These are phyloP conservation scores for Monosporozyma siamensis DNA, from an alignment of 805 yeast species.

Conservation along the genomic window DNA sequence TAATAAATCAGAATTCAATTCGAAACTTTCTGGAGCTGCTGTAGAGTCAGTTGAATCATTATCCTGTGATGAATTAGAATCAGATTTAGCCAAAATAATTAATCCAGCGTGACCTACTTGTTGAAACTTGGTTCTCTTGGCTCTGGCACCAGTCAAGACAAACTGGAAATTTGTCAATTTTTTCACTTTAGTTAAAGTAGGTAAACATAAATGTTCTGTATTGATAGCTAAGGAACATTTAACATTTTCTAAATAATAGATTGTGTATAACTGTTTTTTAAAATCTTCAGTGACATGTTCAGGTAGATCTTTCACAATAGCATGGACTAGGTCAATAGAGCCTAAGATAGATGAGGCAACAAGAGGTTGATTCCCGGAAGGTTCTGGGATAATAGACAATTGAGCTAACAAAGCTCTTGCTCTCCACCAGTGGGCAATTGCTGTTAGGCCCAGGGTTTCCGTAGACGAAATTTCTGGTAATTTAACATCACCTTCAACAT, in stretches of 20 bases:
- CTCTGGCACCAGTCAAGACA: constrained; percentile 78
- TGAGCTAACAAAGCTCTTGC: constrained; percentile 59
- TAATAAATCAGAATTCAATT: constrained; percentile 64
- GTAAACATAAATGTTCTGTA: constrained; percentile 52
- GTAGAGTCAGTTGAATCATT: constrained; percentile 11
- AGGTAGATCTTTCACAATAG: constrained; percentile 20
- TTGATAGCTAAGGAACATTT: constrained; percentile 53
- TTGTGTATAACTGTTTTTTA: constrained; percentile 34
- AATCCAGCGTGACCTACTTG: constrained; percentile 60
- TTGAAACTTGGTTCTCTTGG: constrained; percentile 80
- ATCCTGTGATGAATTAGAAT: constrained; percentile 1
- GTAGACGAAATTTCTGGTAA: constrained; percentile 18
- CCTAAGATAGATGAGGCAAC: constrained; percentile 29
- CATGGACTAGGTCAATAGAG: constrained; percentile 23
- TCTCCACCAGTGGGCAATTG: constrained; percentile 66
- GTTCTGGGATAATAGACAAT: constrained; percentile 53
- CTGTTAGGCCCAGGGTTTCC: constrained; percentile 31
- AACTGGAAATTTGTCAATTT: constrained; percentile 51
- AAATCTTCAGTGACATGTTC: constrained; percentile 24
- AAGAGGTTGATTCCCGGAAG: constrained; percentile 38
- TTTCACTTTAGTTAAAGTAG: constrained; percentile 47
- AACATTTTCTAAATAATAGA: constrained; percentile 58
- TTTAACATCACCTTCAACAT: constrained; percentile 11
- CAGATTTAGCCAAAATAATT: constrained; percentile 61
- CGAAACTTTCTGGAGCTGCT: constrained; percentile 45